Conservation (phyloP, 345 rosid species). For the Citrus mangshanensis region DNA sequence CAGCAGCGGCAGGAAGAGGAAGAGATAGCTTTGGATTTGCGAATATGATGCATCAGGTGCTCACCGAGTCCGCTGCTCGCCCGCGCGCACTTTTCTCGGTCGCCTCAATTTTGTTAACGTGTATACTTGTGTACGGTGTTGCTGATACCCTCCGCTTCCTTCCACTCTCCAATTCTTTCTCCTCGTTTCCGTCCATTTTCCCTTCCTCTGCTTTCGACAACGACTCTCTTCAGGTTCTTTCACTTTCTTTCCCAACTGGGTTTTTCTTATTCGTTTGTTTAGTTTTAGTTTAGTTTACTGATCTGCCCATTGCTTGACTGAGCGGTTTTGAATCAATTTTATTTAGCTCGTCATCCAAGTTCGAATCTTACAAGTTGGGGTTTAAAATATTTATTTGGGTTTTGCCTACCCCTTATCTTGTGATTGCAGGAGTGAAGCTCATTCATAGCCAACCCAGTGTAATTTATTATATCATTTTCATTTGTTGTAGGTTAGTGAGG, state of each 20-base stretch:
- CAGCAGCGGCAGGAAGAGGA: not conserved
- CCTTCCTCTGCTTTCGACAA: constrained; percentile 17
- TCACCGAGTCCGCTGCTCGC: not conserved
- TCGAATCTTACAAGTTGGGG: no score
- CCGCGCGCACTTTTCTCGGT: not conserved
- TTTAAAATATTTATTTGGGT: no score
- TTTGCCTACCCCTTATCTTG: no score
- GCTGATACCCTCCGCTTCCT: constrained; percentile 5
- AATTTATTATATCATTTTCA: no score
- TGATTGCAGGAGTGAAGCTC: no score
- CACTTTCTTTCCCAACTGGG: no score
- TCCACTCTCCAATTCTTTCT: not conserved
- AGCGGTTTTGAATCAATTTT: no score
- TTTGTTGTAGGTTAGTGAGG: constrained; percentile 22
- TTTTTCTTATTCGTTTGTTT: no score
- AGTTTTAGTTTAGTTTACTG: no score
- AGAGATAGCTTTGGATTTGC: not conserved
- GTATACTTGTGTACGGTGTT: constrained; percentile 8
- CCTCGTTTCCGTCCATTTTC: constrained; percentile 7
- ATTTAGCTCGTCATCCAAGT: no score
- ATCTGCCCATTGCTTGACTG: no score
- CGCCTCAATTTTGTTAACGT: constrained; percentile 2
- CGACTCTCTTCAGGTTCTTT: not conserved
- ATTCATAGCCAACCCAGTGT: no score
- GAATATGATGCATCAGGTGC: not conserved